Percentiles rank a stretch among this genome's conserved stretches.
Conservation (phyloP, 129 eudicot genomes). For the Flaveria trinervia region DNA sequence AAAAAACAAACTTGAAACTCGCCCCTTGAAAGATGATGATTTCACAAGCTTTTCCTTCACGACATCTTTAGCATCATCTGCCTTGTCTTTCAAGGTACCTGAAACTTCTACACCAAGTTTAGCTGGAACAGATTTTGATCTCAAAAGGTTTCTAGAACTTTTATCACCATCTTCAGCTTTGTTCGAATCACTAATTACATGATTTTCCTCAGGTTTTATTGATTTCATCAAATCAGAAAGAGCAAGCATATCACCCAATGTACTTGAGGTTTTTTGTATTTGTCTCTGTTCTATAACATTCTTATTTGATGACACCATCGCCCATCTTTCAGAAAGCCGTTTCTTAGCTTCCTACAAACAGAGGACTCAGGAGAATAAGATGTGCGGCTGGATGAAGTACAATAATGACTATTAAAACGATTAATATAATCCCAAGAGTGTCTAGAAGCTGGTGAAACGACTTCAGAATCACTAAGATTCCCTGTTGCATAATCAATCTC, state of each 20-base stretch:
- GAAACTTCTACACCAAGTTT: constrained; percentile 37
- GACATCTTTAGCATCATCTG: constrained; percentile 46
- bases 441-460: constrained; percentile 72
- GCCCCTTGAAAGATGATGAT: constrained; percentile 67
- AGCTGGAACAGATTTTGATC: constrained; percentile 84
- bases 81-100: constrained; percentile 35
- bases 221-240: constrained; percentile 72
- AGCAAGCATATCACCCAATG: constrained; percentile 98
- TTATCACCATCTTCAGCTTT: constrained; percentile 33
- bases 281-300: constrained; percentile 59
- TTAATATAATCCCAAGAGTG: constrained; percentile 90
- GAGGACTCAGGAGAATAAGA: constrained; percentile 94
- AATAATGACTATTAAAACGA: constrained; percentile 60
- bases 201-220: constrained; percentile 35
- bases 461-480: constrained; percentile 86
- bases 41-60: constrained; percentile 49
- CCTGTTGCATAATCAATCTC: constrained; percentile 70
- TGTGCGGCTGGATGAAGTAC: constrained; percentile 74
- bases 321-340: constrained; percentile 98
- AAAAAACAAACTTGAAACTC: constrained; percentile 78
- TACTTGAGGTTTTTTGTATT: constrained; percentile 73
- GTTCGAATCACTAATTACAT: constrained; percentile 29
- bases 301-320: constrained; percentile 73
- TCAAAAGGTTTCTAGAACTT: constrained; percentile 55
- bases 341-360: constrained; percentile 96